Evolutionary conservation across 75 land plant species (phyloP).

Genomic region (Cupressus sempervirens): DNA sequence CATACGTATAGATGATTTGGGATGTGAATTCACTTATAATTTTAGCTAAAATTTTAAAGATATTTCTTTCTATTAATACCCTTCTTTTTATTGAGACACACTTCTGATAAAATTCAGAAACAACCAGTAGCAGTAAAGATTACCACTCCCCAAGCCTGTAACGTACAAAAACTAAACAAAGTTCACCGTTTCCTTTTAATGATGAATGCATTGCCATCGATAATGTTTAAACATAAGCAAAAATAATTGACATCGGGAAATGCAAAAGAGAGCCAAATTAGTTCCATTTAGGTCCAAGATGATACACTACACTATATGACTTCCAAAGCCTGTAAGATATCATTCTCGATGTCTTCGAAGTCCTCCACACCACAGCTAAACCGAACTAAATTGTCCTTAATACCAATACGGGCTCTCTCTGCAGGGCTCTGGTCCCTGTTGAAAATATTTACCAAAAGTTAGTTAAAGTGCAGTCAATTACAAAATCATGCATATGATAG

Average conservation of each 20-base stretch:
- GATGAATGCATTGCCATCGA: slow-evolving; percentile 1
- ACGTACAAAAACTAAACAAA: neutral
- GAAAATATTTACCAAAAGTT: neutral
- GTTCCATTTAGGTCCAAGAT: neutral
- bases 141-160: neutral
- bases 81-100: neutral
- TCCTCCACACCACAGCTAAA: slow-evolving; percentile 97
- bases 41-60: neutral
- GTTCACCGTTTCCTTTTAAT: neutral
- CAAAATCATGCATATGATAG: neutral
- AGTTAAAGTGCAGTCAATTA: neutral
- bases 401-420: slow-evolving; percentile 78
- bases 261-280: neutral
- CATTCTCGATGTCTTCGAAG: slow-evolving; percentile 78
- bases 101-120: neutral
- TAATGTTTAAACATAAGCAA: neutral
- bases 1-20: neutral
- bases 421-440: slow-evolving; percentile 77
- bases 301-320: slow-evolving; percentile 26
- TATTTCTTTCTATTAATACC: neutral
- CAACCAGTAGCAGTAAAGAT: neutral
- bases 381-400: slow-evolving; percentile 89
- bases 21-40: neutral
- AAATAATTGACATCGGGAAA: neutral
- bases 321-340: slow-evolving; percentile 81